phyloP scores from a whole-genome alignment of 192 early-diverging fungal species.

The Gaertneriomyces sp. region DNA sequence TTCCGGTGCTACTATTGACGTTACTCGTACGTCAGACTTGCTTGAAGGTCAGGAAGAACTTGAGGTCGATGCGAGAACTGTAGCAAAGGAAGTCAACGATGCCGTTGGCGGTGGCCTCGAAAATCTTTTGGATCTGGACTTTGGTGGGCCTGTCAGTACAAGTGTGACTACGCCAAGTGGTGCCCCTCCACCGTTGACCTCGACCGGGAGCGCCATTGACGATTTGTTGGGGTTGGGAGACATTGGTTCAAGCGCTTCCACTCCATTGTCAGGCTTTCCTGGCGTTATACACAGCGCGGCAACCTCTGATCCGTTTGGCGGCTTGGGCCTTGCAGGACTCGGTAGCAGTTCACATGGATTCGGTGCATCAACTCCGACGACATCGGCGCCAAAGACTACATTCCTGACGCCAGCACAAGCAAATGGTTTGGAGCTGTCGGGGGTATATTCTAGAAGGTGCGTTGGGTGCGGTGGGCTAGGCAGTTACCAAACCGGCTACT shows the following conservation, averaged over 20 bases:
- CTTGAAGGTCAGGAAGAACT: slow-evolving; percentile 41
- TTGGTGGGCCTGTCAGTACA: slow-evolving; percentile 50
- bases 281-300: too few relatives aligned
- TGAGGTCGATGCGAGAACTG: slow-evolving; percentile 25
- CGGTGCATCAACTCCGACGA: not conserved
- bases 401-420: slow-evolving; percentile 28
- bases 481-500: too few relatives aligned
- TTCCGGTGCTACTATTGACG: slow-evolving; percentile 14
- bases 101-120: slow-evolving; percentile 54
- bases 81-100: slow-evolving; percentile 33
- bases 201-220: slow-evolving; percentile 29
- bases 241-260: slow-evolving; percentile 13
- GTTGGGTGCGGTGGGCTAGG: too few relatives aligned
- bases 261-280: not conserved
- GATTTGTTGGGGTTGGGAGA: slow-evolving; percentile 50
- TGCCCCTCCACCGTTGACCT: slow-evolving; percentile 9
- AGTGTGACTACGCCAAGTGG: slow-evolving; percentile 8
- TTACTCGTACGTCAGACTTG: not conserved
- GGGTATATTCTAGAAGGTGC: slow-evolving; percentile 14
- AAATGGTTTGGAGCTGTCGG: slow-evolving; percentile 39
- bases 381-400: slow-evolving; percentile 21
- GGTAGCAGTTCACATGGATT: too few relatives aligned
- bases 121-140: slow-evolving; percentile 70
- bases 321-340: too few relatives aligned
- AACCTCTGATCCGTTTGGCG: too few relatives aligned